phyloP scores from a whole-genome alignment of 192 early-diverging fungal species.

The Coemansia sp. region DNA sequence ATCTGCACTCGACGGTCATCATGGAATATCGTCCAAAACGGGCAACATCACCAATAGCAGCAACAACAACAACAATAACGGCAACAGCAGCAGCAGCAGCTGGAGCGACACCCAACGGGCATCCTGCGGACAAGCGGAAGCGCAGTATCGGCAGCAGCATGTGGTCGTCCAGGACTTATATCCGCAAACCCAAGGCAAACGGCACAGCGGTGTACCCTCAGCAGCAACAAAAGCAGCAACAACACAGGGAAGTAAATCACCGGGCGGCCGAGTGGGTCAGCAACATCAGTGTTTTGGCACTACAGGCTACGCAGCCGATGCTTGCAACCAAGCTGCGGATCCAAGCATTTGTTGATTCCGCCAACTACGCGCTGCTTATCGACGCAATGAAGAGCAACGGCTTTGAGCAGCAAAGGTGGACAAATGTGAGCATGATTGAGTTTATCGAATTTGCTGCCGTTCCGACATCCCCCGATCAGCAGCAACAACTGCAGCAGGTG shows the following conservation, averaged over 20 bases:
- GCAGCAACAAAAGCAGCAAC: neutral
- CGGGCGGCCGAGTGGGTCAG: conserved; percentile 11
- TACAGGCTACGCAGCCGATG: neutral
- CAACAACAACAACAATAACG: neutral
- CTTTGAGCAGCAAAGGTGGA: conserved; percentile 1
- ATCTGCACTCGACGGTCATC: conserved; percentile 17
- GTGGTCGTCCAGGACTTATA: neutral
- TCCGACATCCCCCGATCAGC: neutral
- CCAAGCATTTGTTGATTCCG: conserved; percentile 13
- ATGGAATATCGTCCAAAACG: conserved; percentile 16
- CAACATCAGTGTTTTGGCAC: conserved; percentile 6
- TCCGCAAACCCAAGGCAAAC: neutral
- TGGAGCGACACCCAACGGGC: neutral
- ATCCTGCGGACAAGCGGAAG: neutral
- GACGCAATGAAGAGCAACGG: neutral
- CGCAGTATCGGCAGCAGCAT: neutral
- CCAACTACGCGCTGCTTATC: conserved; percentile 16
- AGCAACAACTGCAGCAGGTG: conserved; percentile 4
- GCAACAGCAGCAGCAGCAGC: conserved; percentile 1
- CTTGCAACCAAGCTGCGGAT: conserved; percentile 7
- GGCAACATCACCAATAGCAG: neutral
- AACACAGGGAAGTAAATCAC: too few relatives aligned
- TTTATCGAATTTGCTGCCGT: conserved; percentile 14
- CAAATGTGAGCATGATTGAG: conserved; percentile 3
- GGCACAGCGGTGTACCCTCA: neutral